Evolutionary conservation across 1,139 yeast species (phyloP).

Genomic region (Kurtzmaniella quercitrusa): DNA sequence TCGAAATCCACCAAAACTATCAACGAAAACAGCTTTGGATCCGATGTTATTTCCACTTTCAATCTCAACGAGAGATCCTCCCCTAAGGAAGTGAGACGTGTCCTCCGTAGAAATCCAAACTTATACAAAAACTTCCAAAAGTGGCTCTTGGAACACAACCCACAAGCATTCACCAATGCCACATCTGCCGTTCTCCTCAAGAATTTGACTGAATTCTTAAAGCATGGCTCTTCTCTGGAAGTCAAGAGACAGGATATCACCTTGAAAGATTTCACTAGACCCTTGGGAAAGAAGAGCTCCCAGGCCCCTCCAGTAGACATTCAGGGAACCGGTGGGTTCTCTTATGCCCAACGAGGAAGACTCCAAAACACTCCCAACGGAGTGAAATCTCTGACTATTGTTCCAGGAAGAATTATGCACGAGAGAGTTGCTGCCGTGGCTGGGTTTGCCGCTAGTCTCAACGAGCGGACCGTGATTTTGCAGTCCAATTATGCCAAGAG

Average conservation of each 20-base stretch:
- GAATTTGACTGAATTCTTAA: slow-evolving; percentile 28
- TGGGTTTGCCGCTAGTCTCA: slow-evolving; percentile 58
- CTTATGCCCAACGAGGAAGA: slow-evolving; percentile 70
- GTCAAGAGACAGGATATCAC: slow-evolving; percentile 18
- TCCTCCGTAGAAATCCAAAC: slow-evolving; percentile 31
- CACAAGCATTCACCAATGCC: slow-evolving; percentile 24
- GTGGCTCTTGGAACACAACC: slow-evolving; percentile 34
- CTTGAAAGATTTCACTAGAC: slow-evolving; percentile 20
- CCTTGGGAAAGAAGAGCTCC: slow-evolving; percentile 11
- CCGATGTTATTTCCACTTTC: slow-evolving; percentile 28
- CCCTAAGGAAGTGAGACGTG: slow-evolving; percentile 21
- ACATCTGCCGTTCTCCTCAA: slow-evolving; percentile 14
- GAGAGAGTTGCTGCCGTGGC: slow-evolving; percentile 62
- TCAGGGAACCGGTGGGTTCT: slow-evolving; percentile 71
- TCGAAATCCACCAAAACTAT: slow-evolving; percentile 16
- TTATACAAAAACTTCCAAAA: slow-evolving; percentile 27
- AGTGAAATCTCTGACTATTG: slow-evolving; percentile 50
- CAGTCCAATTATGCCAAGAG: slow-evolving; percentile 39
- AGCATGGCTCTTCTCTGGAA: slow-evolving; percentile 9
- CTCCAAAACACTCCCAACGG: slow-evolving; percentile 76
- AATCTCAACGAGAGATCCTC: slow-evolving; percentile 27
- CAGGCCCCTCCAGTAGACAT: slow-evolving; percentile 19
- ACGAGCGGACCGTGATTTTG: slow-evolving; percentile 35
- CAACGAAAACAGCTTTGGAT: slow-evolving; percentile 3
- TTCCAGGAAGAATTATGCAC: slow-evolving; percentile 67